Evolutionary conservation across 768 basidiomycete species (phyloP), one percentile per base, ranked within the genome.

Genomic region (Boletales sp.): DNA sequence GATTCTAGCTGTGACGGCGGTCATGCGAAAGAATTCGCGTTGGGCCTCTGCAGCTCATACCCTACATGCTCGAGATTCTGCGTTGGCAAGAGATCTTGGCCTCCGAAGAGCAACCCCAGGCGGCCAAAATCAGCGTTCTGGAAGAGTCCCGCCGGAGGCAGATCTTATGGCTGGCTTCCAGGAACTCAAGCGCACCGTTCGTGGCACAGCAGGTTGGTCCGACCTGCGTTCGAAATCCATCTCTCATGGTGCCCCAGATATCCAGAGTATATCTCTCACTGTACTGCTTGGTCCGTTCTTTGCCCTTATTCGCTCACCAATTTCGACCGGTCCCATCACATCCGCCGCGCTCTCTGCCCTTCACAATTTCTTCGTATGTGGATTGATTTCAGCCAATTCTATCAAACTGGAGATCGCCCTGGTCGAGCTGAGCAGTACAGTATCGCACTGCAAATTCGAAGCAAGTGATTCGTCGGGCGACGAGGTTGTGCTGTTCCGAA

Each of bases 401-500:
- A 54, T 75, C 43, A 72, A 75, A 34, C 69, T 94, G 53, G 78
- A 85, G 55, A 64, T 72, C 46, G 87, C 87, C 6, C 77, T 98
- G 45, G 75, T 83, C 15, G 90, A 92, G 54, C 77, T 97, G 51
- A 94, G 94, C 66, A 86, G 81, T 52, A 85, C 95, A 0, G 82
- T 94, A 12, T 92, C 95, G 6, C 91, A 92, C 62, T 97, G 95
- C 78, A 94, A 95, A 71, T 99, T 99, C 63, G 95, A 98, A 70
- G 90, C 91, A 5, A 95, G 90, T 61, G 94, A 97, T 64, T 91
- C 91, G 2, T 92, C 94, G n/a, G 90, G 92, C 6, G 97, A 99
- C 69, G 97, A 99, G 67, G 89, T 97, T 8, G 94, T 97, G 9
- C 75, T 98, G 8, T 78, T 95, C 55, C 90, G 85, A 67, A 93